Evolutionary conservation across 805 yeast genomes (phyloP), one percentile per base, ranked within the genome.

Genomic region (Starmerella geochares): DNA sequence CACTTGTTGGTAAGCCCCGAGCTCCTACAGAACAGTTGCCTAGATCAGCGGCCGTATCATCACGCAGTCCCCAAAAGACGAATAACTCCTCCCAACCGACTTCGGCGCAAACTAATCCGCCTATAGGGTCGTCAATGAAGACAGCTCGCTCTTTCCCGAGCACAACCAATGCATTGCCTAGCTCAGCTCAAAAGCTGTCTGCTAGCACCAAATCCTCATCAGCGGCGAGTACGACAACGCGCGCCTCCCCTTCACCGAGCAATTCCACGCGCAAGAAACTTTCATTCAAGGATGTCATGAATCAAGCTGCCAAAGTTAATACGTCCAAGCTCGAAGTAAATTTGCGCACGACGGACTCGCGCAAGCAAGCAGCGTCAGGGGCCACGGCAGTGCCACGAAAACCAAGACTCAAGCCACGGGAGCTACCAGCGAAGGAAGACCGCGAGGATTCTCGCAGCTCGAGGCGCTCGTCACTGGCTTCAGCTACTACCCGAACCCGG

Each of bases 261-360:
- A n/a, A 21, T 7, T 9, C 35, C 6, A 33, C 37, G 10, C 37
- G 37, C 3, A 65, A 64, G 51, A 63, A 78, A 60, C 64, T 81
- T 62, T 76, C 79, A 16, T 83, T 81, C 60, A 73, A 72, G 49
- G 84, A 83, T 39, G 70, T 83, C 47, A 78, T 83, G 83, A 77
- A 77, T 59, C 77, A 77, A 61, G 92, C 90, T 0, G 74, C 74
- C 13, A 65, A 67, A 11, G 75, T 83, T 1, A 83, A 81, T 60
- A 69, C 71, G 24, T 71, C 61, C 53, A 71, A 69, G 60, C 68
- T 68, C 59, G 75, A 69, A 42, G 63, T 62, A 56, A 70, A 61
- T 50, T 71, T 60, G 65, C 76, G 67, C 50, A 62, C 67, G 16
- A 51, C 49, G 7, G 58, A 55, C 23, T 46, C 47, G 1, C 27